These are phyloP conservation scores for Starmerella geochares DNA, from an alignment of 805 yeast species.

Conservation along the genomic window DNA sequence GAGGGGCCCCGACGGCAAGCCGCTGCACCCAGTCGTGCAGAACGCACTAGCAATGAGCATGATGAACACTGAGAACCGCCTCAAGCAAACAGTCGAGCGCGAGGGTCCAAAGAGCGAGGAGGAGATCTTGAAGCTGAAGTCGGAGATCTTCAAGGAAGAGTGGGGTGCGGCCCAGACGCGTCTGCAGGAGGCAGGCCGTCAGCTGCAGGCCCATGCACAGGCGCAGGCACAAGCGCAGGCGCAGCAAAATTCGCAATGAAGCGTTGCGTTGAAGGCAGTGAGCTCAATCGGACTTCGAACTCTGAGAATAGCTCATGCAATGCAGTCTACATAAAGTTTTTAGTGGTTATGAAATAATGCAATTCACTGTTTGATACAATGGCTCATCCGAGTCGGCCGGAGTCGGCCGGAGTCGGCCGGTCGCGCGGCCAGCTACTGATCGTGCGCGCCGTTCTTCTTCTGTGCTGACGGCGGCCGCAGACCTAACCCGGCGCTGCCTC, in stretches of 20 bases:
- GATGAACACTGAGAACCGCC: slow-evolving; percentile 14
- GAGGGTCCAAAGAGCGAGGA: slow-evolving; percentile 16
- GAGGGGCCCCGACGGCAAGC: slow-evolving; percentile 14
- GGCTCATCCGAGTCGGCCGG: too few relatives aligned
- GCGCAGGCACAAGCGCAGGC: slow-evolving; percentile 8
- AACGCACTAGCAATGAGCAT: slow-evolving; percentile 16
- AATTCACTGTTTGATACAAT: too few relatives aligned
- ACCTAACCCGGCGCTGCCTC: too few relatives aligned
- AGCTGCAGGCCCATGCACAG: slow-evolving; percentile 10
- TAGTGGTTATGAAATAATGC: too few relatives aligned
- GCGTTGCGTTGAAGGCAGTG: too few relatives aligned
- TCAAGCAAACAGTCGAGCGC: slow-evolving; percentile 8
- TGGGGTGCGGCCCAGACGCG: slow-evolving; percentile 18
- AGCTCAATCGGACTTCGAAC: too few relatives aligned
- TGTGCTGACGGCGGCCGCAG: background rate
- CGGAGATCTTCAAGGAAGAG: slow-evolving; percentile 24
- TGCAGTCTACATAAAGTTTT: too few relatives aligned
- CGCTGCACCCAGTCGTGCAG: slow-evolving; percentile 11
- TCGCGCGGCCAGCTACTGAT: too few relatives aligned
- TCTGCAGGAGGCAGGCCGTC: slow-evolving; percentile 12
- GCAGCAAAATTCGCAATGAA: background rate
- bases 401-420: too few relatives aligned
- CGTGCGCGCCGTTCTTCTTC: too few relatives aligned
- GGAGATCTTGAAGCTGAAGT: slow-evolving; percentile 20
- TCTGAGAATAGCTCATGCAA: too few relatives aligned